Evolutionary conservation across 768 basidiomycete genomes (phyloP).

Genomic region (Leccinum incarnatum): DNA sequence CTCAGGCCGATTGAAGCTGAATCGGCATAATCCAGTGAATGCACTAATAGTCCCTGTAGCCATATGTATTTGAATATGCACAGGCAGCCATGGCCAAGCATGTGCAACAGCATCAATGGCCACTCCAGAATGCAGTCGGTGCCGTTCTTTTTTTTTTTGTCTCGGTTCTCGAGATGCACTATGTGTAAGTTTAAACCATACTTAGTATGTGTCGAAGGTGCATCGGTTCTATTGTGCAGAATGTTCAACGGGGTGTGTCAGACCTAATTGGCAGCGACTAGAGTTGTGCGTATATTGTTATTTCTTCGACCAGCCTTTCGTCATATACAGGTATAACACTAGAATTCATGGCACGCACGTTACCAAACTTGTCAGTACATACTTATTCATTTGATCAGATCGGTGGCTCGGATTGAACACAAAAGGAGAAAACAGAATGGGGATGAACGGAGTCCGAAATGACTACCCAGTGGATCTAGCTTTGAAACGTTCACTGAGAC

Average conservation of each 20-base stretch:
- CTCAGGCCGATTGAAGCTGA: conserved; percentile 32
- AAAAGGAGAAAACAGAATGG: not conserved
- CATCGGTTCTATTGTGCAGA: not conserved
- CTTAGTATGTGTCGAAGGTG: no score
- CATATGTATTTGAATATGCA: not conserved
- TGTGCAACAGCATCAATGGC: not conserved
- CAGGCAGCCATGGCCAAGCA: conserved; percentile 22
- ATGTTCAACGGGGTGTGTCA: not conserved
- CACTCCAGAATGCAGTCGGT: not conserved
- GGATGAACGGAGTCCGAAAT: not conserved
- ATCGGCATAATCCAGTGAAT: conserved; percentile 8
- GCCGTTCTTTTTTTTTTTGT: not conserved
- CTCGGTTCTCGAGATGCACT: not conserved
- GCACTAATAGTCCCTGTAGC: not conserved
- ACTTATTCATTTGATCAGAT: not conserved
- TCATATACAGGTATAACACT: no score
- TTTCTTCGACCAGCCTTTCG: no score
- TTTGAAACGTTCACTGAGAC: not conserved
- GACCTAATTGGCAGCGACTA: not conserved
- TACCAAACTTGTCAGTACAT: no score
- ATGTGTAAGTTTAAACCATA: no score
- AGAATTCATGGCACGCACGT: not conserved
- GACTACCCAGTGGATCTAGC: not conserved
- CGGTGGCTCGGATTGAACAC: not conserved
- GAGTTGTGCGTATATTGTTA: not conserved